These are phyloP conservation scores for Ricinus communis DNA, from an alignment of 345 rosid genomes.

Conservation along the genomic window DNA sequence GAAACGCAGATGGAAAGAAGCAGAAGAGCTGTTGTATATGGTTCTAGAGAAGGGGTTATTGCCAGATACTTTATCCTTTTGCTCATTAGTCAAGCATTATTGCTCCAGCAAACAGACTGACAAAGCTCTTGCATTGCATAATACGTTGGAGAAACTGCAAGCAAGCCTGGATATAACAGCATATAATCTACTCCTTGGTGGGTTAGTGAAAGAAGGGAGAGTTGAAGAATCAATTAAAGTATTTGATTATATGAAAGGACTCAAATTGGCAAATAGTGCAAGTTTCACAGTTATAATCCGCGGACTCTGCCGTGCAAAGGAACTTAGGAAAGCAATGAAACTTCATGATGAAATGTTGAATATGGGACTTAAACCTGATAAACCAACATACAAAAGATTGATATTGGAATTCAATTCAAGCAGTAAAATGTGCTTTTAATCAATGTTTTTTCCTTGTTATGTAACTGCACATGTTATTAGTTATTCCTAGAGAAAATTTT, in stretches of 20 bases:
- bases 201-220: conserved; percentile 39
- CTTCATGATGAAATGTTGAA: conserved; percentile 70
- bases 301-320: conserved; percentile 48
- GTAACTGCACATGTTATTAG: neutral
- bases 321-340: conserved; percentile 69
- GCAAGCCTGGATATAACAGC: conserved; percentile 50
- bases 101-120: conserved; percentile 45
- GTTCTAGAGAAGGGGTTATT: conserved; percentile 49
- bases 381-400: conserved; percentile 51
- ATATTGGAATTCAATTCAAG: conserved; percentile 58
- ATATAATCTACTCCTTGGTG: conserved; percentile 48
- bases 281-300: conserved; percentile 52
- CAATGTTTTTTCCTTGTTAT: neutral
- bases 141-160: conserved; percentile 45
- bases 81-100: conserved; percentile 48
- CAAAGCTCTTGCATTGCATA: conserved; percentile 52
- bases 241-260: conserved; percentile 52
- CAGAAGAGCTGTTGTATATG: conserved; percentile 51
- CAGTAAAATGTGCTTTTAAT: neutral
- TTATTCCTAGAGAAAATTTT: neutral
- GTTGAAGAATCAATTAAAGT: conserved; percentile 49
- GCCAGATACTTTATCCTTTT: conserved; percentile 48
- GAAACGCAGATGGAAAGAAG: conserved; percentile 47
- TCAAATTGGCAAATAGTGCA: conserved; percentile 31
- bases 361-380: conserved; percentile 61